Conservation (phyloP, 108 stramenopile species). For the Nitzschia inconspicua region DNA sequence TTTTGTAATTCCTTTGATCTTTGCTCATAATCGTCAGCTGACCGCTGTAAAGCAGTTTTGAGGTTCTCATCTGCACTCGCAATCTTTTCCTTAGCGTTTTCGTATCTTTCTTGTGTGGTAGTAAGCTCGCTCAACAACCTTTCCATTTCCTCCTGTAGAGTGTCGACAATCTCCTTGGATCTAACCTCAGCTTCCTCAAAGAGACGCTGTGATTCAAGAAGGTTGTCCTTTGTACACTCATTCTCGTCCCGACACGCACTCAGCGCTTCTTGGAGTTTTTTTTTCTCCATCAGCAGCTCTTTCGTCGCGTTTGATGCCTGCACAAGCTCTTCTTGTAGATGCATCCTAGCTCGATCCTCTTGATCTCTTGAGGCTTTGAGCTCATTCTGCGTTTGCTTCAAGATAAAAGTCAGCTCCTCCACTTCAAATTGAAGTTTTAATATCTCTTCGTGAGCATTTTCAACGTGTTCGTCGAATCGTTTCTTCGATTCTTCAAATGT, state of each 20-base stretch:
- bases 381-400: slow-evolving; percentile 1
- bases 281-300: too few relatives aligned
- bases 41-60: background rate
- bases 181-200: slow-evolving; percentile 7
- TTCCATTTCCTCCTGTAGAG: slow-evolving; percentile 6
- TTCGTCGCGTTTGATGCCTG: too few relatives aligned
- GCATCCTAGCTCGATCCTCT: too few relatives aligned
- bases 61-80: background rate
- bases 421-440: background rate
- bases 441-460: background rate
- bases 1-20: background rate
- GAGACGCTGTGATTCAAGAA: background rate
- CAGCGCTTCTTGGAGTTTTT: too few relatives aligned
- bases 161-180: too few relatives aligned
- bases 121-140: too few relatives aligned
- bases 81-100: background rate
- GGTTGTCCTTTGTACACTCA: too few relatives aligned
- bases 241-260: too few relatives aligned
- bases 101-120: slow-evolving; percentile 2
- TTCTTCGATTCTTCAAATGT: slow-evolving; percentile 7
- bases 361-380: background rate
- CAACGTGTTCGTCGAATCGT: background rate
- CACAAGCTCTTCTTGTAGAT: too few relatives aligned
- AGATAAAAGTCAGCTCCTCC: background rate
- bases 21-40: background rate